Percentiles rank a stretch among this genome's conserved stretches.
These are phyloP conservation scores for Ustilago bromivora DNA, from an alignment of 1,284 basidiomycete species.

Conservation along the genomic window DNA sequence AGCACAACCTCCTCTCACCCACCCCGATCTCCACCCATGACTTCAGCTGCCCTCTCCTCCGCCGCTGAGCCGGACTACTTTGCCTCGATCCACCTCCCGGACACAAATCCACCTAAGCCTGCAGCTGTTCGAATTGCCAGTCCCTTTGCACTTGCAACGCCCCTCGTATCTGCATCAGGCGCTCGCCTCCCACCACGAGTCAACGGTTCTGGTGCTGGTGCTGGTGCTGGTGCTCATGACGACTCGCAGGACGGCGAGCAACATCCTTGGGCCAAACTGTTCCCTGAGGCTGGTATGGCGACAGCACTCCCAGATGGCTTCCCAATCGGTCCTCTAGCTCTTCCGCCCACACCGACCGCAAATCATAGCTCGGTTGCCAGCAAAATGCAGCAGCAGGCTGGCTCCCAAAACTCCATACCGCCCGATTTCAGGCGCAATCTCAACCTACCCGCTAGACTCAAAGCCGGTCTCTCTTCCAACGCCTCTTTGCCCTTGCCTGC, in stretches of 20 bases:
- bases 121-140: conserved; percentile 41
- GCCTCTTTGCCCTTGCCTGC: conserved; percentile 34
- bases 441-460: conserved; percentile 30
- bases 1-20: conserved; percentile 9
- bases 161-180: conserved; percentile 30
- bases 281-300: conserved; percentile 47
- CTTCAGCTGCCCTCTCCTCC: conserved; percentile 14
- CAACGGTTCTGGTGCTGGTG: not conserved
- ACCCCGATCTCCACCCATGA: conserved; percentile 8
- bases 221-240: not conserved
- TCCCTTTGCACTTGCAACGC: conserved; percentile 42
- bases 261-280: conserved; percentile 51
- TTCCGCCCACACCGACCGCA: conserved; percentile 45
- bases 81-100: conserved; percentile 37
- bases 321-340: conserved; percentile 21
- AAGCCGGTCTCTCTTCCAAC: conserved; percentile 20
- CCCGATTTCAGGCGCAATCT: conserved; percentile 23
- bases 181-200: conserved; percentile 17
- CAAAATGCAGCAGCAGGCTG: conserved; percentile 9
- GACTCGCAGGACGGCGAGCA: conserved; percentile 21
- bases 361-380: conserved; percentile 14
- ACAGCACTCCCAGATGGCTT: conserved; percentile 47
- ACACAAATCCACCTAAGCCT: conserved; percentile 17
- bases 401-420: conserved; percentile 6
- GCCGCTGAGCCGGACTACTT: conserved; percentile 45